These are phyloP conservation scores for Aspergillus vadensis DNA, from an alignment of 2,329 filamentous ascomycete species.

Conservation along the genomic window DNA sequence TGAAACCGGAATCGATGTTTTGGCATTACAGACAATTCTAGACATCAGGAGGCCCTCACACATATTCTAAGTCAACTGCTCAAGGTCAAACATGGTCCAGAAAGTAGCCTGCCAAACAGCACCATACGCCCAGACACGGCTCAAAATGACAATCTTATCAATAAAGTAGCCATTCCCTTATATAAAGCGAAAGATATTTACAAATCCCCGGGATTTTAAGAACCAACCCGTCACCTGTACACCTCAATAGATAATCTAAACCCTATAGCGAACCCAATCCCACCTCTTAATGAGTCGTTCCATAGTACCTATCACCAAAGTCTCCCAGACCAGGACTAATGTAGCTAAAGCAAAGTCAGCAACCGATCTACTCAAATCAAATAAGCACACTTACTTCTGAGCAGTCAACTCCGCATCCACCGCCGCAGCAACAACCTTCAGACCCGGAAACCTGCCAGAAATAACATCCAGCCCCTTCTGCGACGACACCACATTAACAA, in stretches of 20 bases:
- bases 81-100: no score
- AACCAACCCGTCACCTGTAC: no score
- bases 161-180: not conserved
- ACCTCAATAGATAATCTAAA: not conserved
- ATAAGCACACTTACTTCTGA: slow-evolving; percentile 15
- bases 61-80: no score
- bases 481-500: slow-evolving; percentile 34
- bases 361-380: not conserved
- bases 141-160: no score
- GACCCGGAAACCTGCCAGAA: slow-evolving; percentile 20
- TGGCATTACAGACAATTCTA: no score
- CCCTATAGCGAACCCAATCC: not conserved
- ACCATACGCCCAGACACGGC: not conserved
- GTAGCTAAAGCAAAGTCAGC: slow-evolving; percentile 25
- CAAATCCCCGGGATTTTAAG: not conserved
- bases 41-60: no score
- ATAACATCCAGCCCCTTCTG: slow-evolving; percentile 25
- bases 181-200: not conserved
- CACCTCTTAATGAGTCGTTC: slow-evolving; percentile 9
- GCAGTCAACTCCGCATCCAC: slow-evolving; percentile 20
- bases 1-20: no score
- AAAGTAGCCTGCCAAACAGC: not conserved
- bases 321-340: slow-evolving; percentile 42
- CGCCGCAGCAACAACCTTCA: slow-evolving; percentile 27
- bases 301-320: slow-evolving; percentile 41